Evolutionary conservation across 2,329 filamentous ascomycete genomes (phyloP), one percentile per base, ranked within the genome.

Genomic region (Colletotrichum truncatum): DNA sequence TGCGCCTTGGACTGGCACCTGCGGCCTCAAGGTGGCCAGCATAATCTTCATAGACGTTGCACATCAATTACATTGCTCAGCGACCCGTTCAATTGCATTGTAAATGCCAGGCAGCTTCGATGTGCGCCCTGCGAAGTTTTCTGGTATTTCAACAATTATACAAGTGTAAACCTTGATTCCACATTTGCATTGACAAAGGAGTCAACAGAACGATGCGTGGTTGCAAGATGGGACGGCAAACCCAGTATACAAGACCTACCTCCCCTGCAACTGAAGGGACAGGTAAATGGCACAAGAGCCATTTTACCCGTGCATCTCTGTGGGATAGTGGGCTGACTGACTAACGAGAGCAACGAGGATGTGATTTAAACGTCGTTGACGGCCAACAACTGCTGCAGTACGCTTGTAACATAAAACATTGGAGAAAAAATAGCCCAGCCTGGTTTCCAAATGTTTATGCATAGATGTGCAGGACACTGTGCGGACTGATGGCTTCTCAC

Each of bases 11-110:
- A 39, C 39, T 45, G 59, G 46, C 55, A 41, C 16, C 30, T 30
- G 38, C 46, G 61, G 38, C 61, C 61, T 60, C 28, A 32, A 64
- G 46, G 61, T 53, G 46, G 61, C 55, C 46, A 60, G 39, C 39
- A 53, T 52, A 30, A 38, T 39, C 55, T 45, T 55, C 55, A 61
- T 34, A 10, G 41, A 18, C 32, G 36, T 49, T 26, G 34, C 54
- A 34, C 41, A 18, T 32, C 14, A 5, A n/a, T 16, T 16, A 25
- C 26, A 18, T 30, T 16, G 26, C 12, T 55, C 12, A n/a, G n/a
- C n/a, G n/a, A n/a, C n/a, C n/a, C n/a, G n/a, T n/a, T n/a, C n/a
- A n/a, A n/a, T n/a, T n/a, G n/a, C n/a, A n/a, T n/a, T n/a, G n/a
- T n/a, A n/a, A n/a, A n/a, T n/a, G n/a, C n/a, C n/a, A n/a, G n/a